Evolutionary conservation across 1,284 basidiomycete species (phyloP).

Genomic region (Anthracocystis walkeri): DNA sequence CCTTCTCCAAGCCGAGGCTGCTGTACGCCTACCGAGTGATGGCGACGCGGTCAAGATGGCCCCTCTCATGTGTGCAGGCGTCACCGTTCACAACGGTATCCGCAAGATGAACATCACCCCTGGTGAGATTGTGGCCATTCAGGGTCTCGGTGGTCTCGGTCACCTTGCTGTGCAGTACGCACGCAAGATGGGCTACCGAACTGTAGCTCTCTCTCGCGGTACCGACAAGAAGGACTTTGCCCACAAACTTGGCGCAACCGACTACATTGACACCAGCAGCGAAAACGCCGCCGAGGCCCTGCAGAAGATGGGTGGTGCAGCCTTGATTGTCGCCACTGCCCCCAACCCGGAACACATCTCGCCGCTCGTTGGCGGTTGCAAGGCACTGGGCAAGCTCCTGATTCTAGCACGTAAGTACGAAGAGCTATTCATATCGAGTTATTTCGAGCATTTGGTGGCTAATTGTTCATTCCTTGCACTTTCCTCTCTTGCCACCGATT

Average conservation of each 20-base stretch:
- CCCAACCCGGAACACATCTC: conserved; percentile 67
- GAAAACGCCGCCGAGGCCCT: conserved; percentile 67
- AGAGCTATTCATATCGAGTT: not conserved
- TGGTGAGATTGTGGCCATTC: conserved; percentile 70
- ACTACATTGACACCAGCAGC: conserved; percentile 66
- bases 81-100: conserved; percentile 70
- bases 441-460: not conserved
- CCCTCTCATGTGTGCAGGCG: conserved; percentile 71
- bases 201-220: conserved; percentile 68
- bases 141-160: conserved; percentile 71
- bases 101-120: conserved; percentile 66
- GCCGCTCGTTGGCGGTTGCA: conserved; percentile 67
- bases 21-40: conserved; percentile 66
- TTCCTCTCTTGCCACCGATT: not conserved
- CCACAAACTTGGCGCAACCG: conserved; percentile 69
- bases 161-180: conserved; percentile 70
- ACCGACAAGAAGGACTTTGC: conserved; percentile 69
- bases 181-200: conserved; percentile 69
- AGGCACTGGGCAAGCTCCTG: conserved; percentile 68
- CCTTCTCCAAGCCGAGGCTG: conserved; percentile 68
- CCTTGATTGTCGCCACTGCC: conserved; percentile 69
- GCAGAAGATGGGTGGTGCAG: conserved; percentile 70
- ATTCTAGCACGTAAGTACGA: conserved; percentile 52
- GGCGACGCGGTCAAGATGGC: conserved; percentile 70
- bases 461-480: not conserved